Evolutionary conservation across 208 protist genomes (phyloP).

Genomic region (Strigomonas culicis): DNA sequence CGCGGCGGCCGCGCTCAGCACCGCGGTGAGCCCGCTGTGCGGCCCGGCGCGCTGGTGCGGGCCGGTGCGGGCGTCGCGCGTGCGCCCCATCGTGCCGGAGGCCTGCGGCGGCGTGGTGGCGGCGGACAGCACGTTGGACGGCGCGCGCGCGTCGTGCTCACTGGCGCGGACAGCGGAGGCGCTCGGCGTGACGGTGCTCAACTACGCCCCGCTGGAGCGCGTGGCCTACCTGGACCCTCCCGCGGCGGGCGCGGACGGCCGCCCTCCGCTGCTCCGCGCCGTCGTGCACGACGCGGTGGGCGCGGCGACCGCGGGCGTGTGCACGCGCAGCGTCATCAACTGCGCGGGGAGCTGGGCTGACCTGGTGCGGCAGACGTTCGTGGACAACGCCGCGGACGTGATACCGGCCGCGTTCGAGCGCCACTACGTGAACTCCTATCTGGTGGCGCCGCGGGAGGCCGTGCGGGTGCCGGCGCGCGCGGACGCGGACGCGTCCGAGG

Average conservation of each 20-base stretch:
- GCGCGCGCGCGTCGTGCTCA: slow-evolving; percentile 26
- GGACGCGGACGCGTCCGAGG: neutral
- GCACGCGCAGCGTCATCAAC: slow-evolving; percentile 62
- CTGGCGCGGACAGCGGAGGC: slow-evolving; percentile 69
- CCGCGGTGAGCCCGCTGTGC: slow-evolving; percentile 45
- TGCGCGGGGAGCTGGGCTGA: slow-evolving; percentile 66
- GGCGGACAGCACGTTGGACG: slow-evolving; percentile 45
- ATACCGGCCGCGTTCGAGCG: slow-evolving; percentile 32
- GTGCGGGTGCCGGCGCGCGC: slow-evolving; percentile 1
- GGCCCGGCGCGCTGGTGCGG: slow-evolving; percentile 30
- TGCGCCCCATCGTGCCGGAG: slow-evolving; percentile 21
- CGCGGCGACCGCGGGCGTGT: slow-evolving; percentile 14
- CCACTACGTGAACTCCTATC: slow-evolving; percentile 43
- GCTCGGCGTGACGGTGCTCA: slow-evolving; percentile 58
- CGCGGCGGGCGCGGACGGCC: neutral
- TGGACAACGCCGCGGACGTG: slow-evolving; percentile 25
- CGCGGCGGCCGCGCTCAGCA: slow-evolving; percentile 34
- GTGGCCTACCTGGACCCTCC: slow-evolving; percentile 19
- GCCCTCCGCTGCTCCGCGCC: neutral
- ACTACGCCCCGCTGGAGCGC: slow-evolving; percentile 38
- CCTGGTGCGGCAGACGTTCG: slow-evolving; percentile 40
- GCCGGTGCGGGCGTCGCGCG: slow-evolving; percentile 15
- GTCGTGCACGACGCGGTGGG: slow-evolving; percentile 14
- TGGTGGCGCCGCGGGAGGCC: slow-evolving; percentile 46
- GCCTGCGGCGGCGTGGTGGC: slow-evolving; percentile 36